Evolutionary conservation across 1,284 basidiomycete species (phyloP).

Genomic region (Leccinum solheimii): DNA sequence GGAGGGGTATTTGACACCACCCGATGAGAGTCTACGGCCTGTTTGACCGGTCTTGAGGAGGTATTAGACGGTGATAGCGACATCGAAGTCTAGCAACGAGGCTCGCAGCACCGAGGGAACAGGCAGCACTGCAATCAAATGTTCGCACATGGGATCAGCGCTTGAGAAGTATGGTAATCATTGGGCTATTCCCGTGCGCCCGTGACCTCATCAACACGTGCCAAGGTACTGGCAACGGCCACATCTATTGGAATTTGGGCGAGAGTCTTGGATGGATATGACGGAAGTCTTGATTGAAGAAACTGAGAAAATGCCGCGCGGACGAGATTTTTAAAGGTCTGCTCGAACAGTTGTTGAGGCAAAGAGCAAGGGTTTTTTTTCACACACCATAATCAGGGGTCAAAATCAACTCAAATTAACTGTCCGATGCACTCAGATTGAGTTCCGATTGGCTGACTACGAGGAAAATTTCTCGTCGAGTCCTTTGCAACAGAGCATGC

Average conservation of each 20-base stretch:
- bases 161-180: conserved; percentile 1
- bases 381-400: not conserved
- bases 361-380: not conserved
- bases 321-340: not conserved
- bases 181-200: not conserved
- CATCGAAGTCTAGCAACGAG: conserved; percentile 1
- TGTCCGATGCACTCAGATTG: not conserved
- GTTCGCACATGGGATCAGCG: not conserved
- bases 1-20: conserved; percentile 15
- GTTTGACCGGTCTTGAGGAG: conserved; percentile 23
- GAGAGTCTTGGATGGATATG: not conserved
- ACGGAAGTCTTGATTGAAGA: not conserved
- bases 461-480: no score
- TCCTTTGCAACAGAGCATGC: not conserved
- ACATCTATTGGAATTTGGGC: not conserved
- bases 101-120: not conserved
- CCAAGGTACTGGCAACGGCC: not conserved
- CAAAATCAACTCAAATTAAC: not conserved
- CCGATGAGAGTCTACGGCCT: conserved; percentile 11
- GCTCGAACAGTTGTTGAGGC: not conserved
- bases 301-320: not conserved
- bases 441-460: not conserved
- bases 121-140: conserved; percentile 5
- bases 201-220: conserved; percentile 13
- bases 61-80: conserved; percentile 6